phyloP scores from a whole-genome alignment of 495 filamentous ascomycete species.

The Penicillium manginii region DNA sequence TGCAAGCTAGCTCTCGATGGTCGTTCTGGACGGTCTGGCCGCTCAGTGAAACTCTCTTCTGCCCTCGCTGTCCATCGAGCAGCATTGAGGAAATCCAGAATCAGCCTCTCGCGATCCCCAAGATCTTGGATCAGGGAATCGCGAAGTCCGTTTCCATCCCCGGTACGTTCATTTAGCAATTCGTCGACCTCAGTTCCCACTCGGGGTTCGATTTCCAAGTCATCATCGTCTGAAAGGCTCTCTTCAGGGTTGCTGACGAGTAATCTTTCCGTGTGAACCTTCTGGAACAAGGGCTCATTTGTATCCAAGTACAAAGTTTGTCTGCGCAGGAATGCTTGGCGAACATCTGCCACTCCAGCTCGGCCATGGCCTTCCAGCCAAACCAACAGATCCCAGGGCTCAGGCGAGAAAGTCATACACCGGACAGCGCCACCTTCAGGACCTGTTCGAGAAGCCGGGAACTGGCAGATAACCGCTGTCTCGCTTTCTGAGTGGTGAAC shows the following conservation, averaged over 20 bases:
- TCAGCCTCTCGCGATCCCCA: constrained; percentile 58
- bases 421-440: constrained; percentile 77
- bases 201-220: constrained; percentile 29
- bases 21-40: constrained; percentile 40
- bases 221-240: constrained; percentile 29
- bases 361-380: constrained; percentile 91
- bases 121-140: constrained; percentile 52
- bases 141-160: constrained; percentile 30
- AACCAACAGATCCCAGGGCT: constrained; percentile 86
- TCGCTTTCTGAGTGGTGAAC: constrained; percentile 46
- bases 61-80: constrained; percentile 44
- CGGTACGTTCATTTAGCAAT: constrained; percentile 18
- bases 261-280: constrained; percentile 56
- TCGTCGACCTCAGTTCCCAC: constrained; percentile 39
- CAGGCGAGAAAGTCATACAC: constrained; percentile 88
- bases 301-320: constrained; percentile 72
- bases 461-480: constrained; percentile 45
- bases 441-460: constrained; percentile 61
- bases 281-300: constrained; percentile 53
- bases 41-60: constrained; percentile 41
- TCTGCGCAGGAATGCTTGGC: constrained; percentile 72
- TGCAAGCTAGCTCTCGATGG: constrained; percentile 33
- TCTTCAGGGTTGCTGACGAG: constrained; percentile 31
- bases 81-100: constrained; percentile 60
- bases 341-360: constrained; percentile 82